Evolutionary conservation across 805 yeast genomes (phyloP).

Genomic region (Wilhelminamyces savonicus): DNA sequence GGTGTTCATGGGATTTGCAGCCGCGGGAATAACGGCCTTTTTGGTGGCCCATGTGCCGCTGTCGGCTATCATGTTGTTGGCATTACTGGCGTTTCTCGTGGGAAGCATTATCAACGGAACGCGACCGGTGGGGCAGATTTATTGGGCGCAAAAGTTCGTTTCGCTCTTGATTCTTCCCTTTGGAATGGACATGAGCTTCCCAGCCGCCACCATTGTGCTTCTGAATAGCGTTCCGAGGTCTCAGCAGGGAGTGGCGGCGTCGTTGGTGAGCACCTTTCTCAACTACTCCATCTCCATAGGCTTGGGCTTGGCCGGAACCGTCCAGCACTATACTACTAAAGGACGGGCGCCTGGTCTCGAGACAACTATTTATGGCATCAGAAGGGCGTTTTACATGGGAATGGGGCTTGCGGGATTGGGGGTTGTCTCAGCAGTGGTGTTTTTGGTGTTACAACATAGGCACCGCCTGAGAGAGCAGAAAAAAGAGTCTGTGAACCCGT

Average conservation of each 20-base stretch:
- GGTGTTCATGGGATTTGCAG: constrained; percentile 6
- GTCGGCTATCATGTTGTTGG: constrained; percentile 7
- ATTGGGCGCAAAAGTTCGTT: constrained; percentile 13
- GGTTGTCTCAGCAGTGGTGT: constrained; percentile 12
- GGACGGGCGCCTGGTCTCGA: constrained; percentile 7
- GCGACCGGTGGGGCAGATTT: constrained; percentile 11
- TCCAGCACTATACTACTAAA: constrained; percentile 20
- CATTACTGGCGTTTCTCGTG: constrained; percentile 7
- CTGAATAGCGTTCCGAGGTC: constrained; percentile 6
- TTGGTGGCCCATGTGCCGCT: constrained; percentile 5
- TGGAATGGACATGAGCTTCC: constrained; percentile 16
- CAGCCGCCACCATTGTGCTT: constrained; percentile 10
- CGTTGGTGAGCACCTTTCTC: constrained; percentile 12
- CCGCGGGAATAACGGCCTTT: constrained; percentile 6
- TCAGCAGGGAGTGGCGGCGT: constrained; percentile 13
- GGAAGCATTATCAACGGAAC: constrained; percentile 9
- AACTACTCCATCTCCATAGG: constrained; percentile 24
- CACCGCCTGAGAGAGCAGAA: not conserved
- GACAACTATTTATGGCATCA: constrained; percentile 15
- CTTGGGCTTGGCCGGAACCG: constrained; percentile 30
- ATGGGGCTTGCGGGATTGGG: constrained; percentile 30
- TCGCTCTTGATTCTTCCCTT: constrained; percentile 6
- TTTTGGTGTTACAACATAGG: constrained; percentile 6
- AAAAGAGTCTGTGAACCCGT: no score
- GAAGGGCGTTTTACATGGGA: constrained; percentile 23